These are phyloP conservation scores for Blastobotrys petasosporus DNA, from an alignment of 1,139 yeast species.

Conservation along the genomic window DNA sequence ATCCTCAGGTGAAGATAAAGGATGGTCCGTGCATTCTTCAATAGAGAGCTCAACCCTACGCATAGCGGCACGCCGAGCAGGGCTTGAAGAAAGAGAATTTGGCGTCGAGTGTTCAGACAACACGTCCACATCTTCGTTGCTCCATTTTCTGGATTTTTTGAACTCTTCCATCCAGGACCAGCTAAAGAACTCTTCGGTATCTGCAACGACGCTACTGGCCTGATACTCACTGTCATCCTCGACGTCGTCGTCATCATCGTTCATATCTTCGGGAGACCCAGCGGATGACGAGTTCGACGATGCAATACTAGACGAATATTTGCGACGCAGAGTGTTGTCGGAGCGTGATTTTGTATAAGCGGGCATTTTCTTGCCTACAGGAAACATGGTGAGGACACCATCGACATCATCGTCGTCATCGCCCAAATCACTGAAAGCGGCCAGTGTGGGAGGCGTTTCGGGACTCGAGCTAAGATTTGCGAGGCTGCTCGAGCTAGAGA, in stretches of 20 bases:
- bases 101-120: not conserved
- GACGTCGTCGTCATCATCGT: slow-evolving; percentile 3
- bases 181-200: slow-evolving; percentile 3
- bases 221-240: not conserved
- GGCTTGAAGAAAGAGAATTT: not conserved
- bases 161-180: slow-evolving; percentile 11
- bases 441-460: not conserved
- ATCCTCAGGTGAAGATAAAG: slow-evolving; percentile 6
- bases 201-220: not conserved
- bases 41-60: slow-evolving; percentile 5
- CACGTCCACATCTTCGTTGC: slow-evolving; percentile 1
- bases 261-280: too few relatives aligned
- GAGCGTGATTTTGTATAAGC: not conserved
- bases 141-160: not conserved
- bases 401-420: slow-evolving; percentile 9
- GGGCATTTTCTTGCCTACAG: not conserved
- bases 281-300: not conserved
- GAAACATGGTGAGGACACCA: not conserved
- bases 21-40: slow-evolving; percentile 10
- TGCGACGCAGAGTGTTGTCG: not conserved
- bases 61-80: not conserved
- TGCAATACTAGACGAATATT: not conserved
- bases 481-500: slow-evolving; percentile 4
- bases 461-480: not conserved
- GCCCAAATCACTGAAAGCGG: slow-evolving; percentile 4